Conservation (phyloP, 2,329 filamentous ascomycete genomes). For the Fusarium cicatricum region DNA sequence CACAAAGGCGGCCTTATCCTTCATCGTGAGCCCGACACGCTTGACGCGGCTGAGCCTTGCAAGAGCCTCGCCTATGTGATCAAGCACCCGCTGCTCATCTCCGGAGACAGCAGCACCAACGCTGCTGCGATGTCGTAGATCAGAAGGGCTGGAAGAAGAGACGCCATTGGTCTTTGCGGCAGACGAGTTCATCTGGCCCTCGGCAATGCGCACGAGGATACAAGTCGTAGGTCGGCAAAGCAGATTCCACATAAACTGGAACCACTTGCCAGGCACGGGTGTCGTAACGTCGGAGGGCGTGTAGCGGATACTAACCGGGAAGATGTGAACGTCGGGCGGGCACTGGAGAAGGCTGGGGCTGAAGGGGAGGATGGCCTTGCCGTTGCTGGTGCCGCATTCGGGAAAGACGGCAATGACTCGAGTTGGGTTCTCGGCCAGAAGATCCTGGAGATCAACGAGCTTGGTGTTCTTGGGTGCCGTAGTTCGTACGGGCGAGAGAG, state of each 20-base stretch:
- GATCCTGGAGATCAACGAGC: slow-evolving; percentile 67
- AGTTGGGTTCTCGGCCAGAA: slow-evolving; percentile 73
- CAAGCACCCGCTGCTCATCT: slow-evolving; percentile 76
- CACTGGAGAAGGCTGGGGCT: slow-evolving; percentile 78
- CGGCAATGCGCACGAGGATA: slow-evolving; percentile 90
- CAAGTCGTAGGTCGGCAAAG: slow-evolving; percentile 86
- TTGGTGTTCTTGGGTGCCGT: slow-evolving; percentile 55
- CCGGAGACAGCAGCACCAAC: slow-evolving; percentile 48
- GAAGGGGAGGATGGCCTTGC: slow-evolving; percentile 85
- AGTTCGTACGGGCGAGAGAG: slow-evolving; percentile 68
- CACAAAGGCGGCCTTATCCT: slow-evolving; percentile 85
- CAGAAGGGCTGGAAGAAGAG: slow-evolving; percentile 40
- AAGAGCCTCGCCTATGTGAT: slow-evolving; percentile 83
- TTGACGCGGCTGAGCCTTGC: slow-evolving; percentile 89
- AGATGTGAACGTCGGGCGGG: slow-evolving; percentile 76
- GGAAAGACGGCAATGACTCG: slow-evolving; percentile 88
- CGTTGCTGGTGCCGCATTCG: slow-evolving; percentile 94
- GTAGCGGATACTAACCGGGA: slow-evolving; percentile 90
- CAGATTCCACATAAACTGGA: slow-evolving; percentile 83
- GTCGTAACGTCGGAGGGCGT: slow-evolving; percentile 90
- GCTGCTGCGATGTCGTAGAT: slow-evolving; percentile 41
- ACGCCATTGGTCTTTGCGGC: slow-evolving; percentile 48
- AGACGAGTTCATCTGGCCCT: slow-evolving; percentile 68
- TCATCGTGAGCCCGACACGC: slow-evolving; percentile 82
- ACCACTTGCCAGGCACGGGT: slow-evolving; percentile 78